Percentiles rank a stretch among this genome's conserved stretches.
phyloP scores from a whole-genome alignment of 768 basidiomycete genomes.

The Gloeophyllum trabeum region DNA sequence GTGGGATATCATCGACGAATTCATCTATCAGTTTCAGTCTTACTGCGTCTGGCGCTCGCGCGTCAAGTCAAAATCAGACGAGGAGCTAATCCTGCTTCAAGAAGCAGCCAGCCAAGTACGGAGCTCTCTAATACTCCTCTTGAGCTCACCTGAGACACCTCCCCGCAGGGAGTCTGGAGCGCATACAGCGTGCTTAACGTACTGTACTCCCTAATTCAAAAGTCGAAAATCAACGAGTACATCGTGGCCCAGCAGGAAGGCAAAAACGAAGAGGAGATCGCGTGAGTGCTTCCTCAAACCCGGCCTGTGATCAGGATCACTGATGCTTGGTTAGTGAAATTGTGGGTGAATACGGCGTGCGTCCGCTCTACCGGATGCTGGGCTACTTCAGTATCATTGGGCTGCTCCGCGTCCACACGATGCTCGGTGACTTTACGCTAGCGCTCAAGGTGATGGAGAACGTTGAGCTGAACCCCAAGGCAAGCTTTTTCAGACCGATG shows the following conservation, averaged over 20 bases:
- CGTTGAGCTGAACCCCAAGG: conserved; percentile 88
- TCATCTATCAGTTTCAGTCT: conserved; percentile 96
- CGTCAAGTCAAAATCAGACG: conserved; percentile 76
- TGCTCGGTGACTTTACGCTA: conserved; percentile 92
- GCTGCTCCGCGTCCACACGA: conserved; percentile 87
- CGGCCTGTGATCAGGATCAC: background rate
- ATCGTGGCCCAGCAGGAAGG: conserved; percentile 74
- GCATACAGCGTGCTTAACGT: conserved; percentile 98
- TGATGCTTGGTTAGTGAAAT: conserved; percentile 42
- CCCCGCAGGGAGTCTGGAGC: conserved; percentile 67
- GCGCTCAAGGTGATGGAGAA: conserved; percentile 93
- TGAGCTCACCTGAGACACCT: background rate
- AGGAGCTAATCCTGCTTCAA: conserved; percentile 74
- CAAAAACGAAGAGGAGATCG: conserved; percentile 73
- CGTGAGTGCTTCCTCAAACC: conserved; percentile 34
- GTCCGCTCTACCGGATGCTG: conserved; percentile 86
- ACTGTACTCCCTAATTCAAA: conserved; percentile 96
- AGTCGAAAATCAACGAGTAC: conserved; percentile 91
- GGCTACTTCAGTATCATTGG: conserved; percentile 97
- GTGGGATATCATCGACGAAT: conserved; percentile 96
- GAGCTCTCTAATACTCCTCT: background rate
- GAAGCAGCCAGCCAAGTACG: conserved; percentile 49
- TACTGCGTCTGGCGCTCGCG: conserved; percentile 91
- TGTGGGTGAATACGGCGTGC: conserved; percentile 84
- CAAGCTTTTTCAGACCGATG: conserved; percentile 16